Percentiles rank a stretch among this genome's conserved stretches.
Conservation (phyloP, 208 protist species). For the Wallacemonas sp. region DNA sequence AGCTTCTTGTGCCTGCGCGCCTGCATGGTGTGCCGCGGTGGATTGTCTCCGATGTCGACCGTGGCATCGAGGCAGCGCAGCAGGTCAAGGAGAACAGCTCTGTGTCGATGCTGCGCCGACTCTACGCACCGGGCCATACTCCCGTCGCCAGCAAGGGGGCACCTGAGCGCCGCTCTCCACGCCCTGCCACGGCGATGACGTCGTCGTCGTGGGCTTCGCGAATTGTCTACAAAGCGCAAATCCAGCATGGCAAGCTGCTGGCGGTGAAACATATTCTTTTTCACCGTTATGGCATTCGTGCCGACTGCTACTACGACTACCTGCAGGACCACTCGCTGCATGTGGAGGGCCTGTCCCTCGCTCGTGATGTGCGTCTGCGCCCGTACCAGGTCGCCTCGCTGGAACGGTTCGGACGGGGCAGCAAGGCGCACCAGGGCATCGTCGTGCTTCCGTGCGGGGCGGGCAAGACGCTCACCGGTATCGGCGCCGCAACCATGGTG, state of each 20-base stretch:
- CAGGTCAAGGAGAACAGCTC: conserved; percentile 20
- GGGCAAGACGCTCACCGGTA: conserved; percentile 99
- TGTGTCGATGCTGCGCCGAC: conserved; percentile 33
- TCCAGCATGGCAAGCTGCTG: conserved; percentile 63
- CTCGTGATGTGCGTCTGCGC: conserved; percentile 65
- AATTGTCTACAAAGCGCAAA: conserved; percentile 80
- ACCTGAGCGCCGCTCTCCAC: no score
- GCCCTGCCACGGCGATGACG: no score
- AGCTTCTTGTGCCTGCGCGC: conserved; percentile 65
- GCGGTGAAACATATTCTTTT: conserved; percentile 78
- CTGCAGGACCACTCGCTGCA: conserved; percentile 59
- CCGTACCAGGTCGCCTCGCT: conserved; percentile 85
- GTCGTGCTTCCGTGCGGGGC: conserved; percentile 99
- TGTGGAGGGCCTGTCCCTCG: conserved; percentile 55
- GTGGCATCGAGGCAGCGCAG: conserved; percentile 32
- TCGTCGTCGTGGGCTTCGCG: conserved; percentile 21
- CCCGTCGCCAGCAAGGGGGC: background rate
- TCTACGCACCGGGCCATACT: conserved; percentile 23
- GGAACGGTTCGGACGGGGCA: conserved; percentile 76
- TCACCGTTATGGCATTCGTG: conserved; percentile 66
- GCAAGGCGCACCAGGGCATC: conserved; percentile 94
- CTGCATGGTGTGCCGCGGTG: conserved; percentile 68
- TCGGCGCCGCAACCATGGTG: conserved; percentile 93
- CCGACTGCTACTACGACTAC: conserved; percentile 89
- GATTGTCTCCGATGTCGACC: conserved; percentile 84